Evolutionary conservation across 306 rosid genomes (phyloP).

Genomic region (Prunus mume): DNA sequence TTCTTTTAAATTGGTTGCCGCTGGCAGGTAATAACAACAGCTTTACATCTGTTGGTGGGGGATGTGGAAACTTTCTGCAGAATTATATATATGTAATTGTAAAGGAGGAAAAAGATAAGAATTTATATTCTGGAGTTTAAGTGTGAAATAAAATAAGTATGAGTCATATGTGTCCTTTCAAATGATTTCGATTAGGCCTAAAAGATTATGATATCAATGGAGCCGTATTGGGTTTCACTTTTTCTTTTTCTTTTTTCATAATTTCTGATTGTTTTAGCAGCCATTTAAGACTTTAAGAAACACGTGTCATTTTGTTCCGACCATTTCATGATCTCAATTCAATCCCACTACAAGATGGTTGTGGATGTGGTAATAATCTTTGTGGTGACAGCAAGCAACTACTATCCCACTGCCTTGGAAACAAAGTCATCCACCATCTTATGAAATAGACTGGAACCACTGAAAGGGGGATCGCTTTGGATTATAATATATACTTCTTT

Average conservation of each 20-base stretch:
- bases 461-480: neutral
- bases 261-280: neutral
- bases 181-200: constrained; percentile 1
- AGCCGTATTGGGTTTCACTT: neutral
- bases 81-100: neutral
- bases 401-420: constrained; percentile 28
- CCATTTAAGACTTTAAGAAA: constrained; percentile 17
- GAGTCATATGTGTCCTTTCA: neutral
- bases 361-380: neutral
- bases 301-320: constrained; percentile 6
- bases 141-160: neutral
- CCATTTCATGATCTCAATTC: neutral
- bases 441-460: neutral
- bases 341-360: neutral
- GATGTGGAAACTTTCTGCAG: neutral
- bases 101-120: neutral
- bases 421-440: neutral
- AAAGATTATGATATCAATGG: neutral
- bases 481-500: neutral
- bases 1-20: constrained; percentile 15
- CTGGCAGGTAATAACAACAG: neutral
- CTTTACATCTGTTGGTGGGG: neutral
- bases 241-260: neutral
- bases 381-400: constrained; percentile 15
- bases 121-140: neutral